phyloP scores from a whole-genome alignment of 345 rosid genomes.

The Moricandia moricandioides region DNA sequence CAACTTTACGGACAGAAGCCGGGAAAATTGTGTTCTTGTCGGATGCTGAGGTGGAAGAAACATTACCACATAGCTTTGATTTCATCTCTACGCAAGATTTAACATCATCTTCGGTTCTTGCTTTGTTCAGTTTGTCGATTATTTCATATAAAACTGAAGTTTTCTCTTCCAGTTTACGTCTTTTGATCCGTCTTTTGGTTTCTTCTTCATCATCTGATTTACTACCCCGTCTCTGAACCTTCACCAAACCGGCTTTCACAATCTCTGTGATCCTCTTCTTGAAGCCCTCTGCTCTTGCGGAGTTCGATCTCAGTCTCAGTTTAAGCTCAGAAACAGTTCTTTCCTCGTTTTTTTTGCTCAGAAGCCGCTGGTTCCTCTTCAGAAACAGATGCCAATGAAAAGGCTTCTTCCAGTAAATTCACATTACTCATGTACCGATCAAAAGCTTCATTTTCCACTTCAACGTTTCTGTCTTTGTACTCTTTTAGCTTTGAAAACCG shows the following conservation, averaged over 20 bases:
- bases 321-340: conserved; percentile 42
- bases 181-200: conserved; percentile 37
- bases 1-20: conserved; percentile 41
- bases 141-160: conserved; percentile 53
- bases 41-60: conserved; percentile 22
- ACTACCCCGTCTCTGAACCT: conserved; percentile 44
- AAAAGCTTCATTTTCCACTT: conserved; percentile 81
- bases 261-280: conserved; percentile 52
- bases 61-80: conserved; percentile 44
- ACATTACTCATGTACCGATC: conserved; percentile 75
- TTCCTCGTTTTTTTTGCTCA: conserved; percentile 32
- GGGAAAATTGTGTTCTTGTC: conserved; percentile 29
- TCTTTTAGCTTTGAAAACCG: conserved; percentile 85
- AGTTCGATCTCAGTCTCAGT: conserved; percentile 49
- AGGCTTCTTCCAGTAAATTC: conserved; percentile 72
- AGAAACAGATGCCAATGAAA: conserved; percentile 46
- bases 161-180: conserved; percentile 47
- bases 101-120: conserved; percentile 75
- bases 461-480: conserved; percentile 62
- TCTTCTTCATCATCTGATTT: conserved; percentile 37
- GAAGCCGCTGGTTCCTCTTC: conserved; percentile 43
- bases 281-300: conserved; percentile 48
- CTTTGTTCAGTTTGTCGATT: conserved; percentile 70
- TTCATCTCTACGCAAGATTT: conserved; percentile 65
- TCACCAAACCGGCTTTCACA: conserved; percentile 61